Base-by-base conservation (phyloP, 2,329 filamentous ascomycete genomes). In the Fusarium bactridioides region DNA sequence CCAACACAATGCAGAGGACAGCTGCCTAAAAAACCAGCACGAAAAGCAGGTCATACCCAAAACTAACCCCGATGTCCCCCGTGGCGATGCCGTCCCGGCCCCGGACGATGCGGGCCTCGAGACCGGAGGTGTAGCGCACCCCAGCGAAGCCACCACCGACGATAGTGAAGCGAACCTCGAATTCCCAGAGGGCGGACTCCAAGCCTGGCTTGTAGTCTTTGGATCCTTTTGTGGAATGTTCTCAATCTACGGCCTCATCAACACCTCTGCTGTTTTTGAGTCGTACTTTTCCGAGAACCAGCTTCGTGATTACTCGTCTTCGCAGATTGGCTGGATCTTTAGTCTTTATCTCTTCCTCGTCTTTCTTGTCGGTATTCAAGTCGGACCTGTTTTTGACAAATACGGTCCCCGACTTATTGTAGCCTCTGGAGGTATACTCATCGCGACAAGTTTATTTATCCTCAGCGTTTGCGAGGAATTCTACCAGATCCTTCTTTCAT, bases 261-360 rank as follows among this genome's bases (percentile, higher is more conserved):
- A 92, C 77, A 88, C 87, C 57, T 66, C 69, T 47, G 77, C 72
- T 25, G 70, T 78, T 31, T 93, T 95, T 81, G 91, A 95, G 82
- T 88, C 92, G 19, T 95, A 95, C 80, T 88, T 97, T 69, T 86
- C 89, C 37, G 87, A 86, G 25, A 85, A 97, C 78, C 93, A 96
- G 77, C 86, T 97, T 25, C 84, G 83, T n/a, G 82, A 86, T 27
- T 91, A 94, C 79, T 88, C 83, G 61, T 86, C 91, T 16, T 91
- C 90, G 8, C 86, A 88, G 57, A 91, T 94, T 54, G 93, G 93
- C n/a, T 97, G 94, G 94, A 93, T 97, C 71, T 95, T 95, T 76
- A 91, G 91, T 75, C 83, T 96, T 57, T 95, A 94, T 78, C 86
- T 93, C 35, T 97, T 96, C 78, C 84, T 95, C 51, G 89, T 93